Conservation (phyloP, 768 basidiomycete species). For the Leccinum arenicola region DNA sequence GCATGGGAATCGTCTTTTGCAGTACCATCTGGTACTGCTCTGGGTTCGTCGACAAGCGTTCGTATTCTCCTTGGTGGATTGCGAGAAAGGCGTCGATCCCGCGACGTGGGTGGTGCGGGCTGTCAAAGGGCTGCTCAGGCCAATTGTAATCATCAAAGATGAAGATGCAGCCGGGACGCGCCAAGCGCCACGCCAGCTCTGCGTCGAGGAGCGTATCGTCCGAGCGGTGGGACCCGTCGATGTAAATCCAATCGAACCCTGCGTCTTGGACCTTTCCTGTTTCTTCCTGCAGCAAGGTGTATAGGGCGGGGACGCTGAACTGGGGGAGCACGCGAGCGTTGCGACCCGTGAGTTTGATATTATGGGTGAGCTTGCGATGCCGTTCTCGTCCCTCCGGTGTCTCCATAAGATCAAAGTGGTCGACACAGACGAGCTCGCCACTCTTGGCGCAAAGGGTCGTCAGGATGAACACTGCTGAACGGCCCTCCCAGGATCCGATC, state of each 20-base stretch:
- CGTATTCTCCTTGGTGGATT: slow-evolving; percentile 50
- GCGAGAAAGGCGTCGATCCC: slow-evolving; percentile 54
- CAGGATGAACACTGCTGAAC: slow-evolving; percentile 55
- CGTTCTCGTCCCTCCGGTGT: slow-evolving; percentile 49
- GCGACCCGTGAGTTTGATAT: slow-evolving; percentile 44
- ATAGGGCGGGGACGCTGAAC: slow-evolving; percentile 54
- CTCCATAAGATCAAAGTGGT: slow-evolving; percentile 54
- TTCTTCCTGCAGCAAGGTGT: slow-evolving; percentile 47
- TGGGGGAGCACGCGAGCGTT: slow-evolving; percentile 44
- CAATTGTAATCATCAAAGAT: slow-evolving; percentile 61
- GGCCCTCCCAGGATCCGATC: slow-evolving; percentile 64
- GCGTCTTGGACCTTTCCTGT: slow-evolving; percentile 26
- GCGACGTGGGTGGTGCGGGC: slow-evolving; percentile 52
- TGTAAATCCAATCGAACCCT: slow-evolving; percentile 59
- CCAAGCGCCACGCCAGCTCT: slow-evolving; percentile 56
- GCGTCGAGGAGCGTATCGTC: slow-evolving; percentile 62
- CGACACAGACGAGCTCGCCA: slow-evolving; percentile 53
- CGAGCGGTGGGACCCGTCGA: slow-evolving; percentile 59
- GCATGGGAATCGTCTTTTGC: slow-evolving; percentile 48
- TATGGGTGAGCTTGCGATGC: slow-evolving; percentile 42
- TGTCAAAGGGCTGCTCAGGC: slow-evolving; percentile 45
- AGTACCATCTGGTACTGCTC: slow-evolving; percentile 52
- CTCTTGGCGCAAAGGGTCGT: slow-evolving; percentile 41
- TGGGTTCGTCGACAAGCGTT: slow-evolving; percentile 33
- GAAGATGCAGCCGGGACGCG: slow-evolving; percentile 46